These are phyloP conservation scores for Chaetomium globosum DNA, from an alignment of 2,329 filamentous ascomycete species.

Conservation along the genomic window DNA sequence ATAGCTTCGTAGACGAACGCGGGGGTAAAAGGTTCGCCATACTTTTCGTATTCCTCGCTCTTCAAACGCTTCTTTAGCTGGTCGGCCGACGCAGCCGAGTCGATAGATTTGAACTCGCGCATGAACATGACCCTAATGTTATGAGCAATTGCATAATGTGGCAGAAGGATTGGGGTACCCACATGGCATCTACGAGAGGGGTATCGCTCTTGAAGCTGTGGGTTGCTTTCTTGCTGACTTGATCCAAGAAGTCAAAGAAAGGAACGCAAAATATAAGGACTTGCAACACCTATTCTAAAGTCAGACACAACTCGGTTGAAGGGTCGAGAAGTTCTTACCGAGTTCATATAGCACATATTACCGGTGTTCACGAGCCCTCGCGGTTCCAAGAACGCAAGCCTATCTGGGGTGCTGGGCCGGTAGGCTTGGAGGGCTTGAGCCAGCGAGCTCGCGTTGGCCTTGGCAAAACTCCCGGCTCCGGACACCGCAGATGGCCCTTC, in stretches of 20 bases:
- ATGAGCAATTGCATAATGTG: slow-evolving; percentile 18
- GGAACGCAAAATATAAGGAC: slow-evolving; percentile 90
- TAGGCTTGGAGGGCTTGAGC: slow-evolving; percentile 77
- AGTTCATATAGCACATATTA: slow-evolving; percentile 99
- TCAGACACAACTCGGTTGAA: slow-evolving; percentile 41
- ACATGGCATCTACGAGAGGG: slow-evolving; percentile 91
- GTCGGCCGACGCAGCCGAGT: slow-evolving; percentile 73
- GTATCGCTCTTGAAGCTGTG: slow-evolving; percentile 96
- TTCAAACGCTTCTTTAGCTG: slow-evolving; percentile 75
- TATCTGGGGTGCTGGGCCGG: slow-evolving; percentile 64
- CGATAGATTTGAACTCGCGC: slow-evolving; percentile 85
- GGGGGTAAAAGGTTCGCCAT: slow-evolving; percentile 87
- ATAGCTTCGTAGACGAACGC: slow-evolving; percentile 97
- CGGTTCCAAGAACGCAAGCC: slow-evolving; percentile 83
- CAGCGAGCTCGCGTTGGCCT: slow-evolving; percentile 60
- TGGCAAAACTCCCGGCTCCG: slow-evolving; percentile 45
- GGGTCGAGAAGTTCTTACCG: slow-evolving; percentile 61
- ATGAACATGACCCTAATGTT: slow-evolving; percentile 85
- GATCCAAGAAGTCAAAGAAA: slow-evolving; percentile 91
- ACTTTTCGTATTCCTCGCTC: slow-evolving; percentile 81
- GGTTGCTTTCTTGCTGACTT: slow-evolving; percentile 77
- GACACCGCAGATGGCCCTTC: slow-evolving; percentile 33
- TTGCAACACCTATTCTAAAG: slow-evolving; percentile 76
- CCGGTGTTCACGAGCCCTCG: slow-evolving; percentile 94
- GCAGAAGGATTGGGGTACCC: slow-evolving; percentile 44